Evolutionary conservation across 805 yeast genomes (phyloP), one percentile per base, ranked within the genome.

Genomic region (Cyberlindnera veronae): DNA sequence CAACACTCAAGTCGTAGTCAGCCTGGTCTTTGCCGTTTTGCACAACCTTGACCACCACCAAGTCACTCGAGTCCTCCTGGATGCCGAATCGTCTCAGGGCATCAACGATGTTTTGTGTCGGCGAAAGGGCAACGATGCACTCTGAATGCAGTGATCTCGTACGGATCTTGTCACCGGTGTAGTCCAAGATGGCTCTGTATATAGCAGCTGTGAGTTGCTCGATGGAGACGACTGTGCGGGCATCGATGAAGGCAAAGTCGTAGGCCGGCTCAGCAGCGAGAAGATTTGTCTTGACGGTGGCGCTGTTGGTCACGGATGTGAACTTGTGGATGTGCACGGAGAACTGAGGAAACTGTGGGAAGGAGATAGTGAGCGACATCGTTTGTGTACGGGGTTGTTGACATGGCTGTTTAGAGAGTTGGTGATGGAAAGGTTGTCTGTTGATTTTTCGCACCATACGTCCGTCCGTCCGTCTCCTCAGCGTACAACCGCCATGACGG

Each of bases 121-220:
- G 87, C 2, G 89, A 77, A 43, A 87, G 63, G 42, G 79, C 75
- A 53, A 81, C 75, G 18, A 85, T 73, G 29, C 83, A 67, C 53
- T 87, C 95, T 0, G 93, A 79, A 54, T 84, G 84, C 23, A 86
- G 50, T 1, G 79, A 72, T 49, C 73, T 78, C 9, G 95, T 81
- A 48, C 80, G 72, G 67, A 76, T 68, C 34, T 50, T 68, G 12
- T 67, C 74, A 27, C 67, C 65, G 1, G 56, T 56, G 18, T 59
- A 51, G 56, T 84, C 89, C 12, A 71, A 58, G 3, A 85, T 50
- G 3, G 86, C 75, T 48, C 81, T 73, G 55, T 81, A 77, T 1
- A 81, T 58, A 1, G 86, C 79, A 34, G 80, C 67, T 38, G 68
- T 64, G 11, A 87, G 49, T 48, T 84, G 93, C 46, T 83, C 87